A percentile compares a stretch with the other conserved stretches of the same genome.
phyloP scores from a whole-genome alignment of 2,329 filamentous ascomycete genomes.

The Aureobasidium leucospermi region DNA sequence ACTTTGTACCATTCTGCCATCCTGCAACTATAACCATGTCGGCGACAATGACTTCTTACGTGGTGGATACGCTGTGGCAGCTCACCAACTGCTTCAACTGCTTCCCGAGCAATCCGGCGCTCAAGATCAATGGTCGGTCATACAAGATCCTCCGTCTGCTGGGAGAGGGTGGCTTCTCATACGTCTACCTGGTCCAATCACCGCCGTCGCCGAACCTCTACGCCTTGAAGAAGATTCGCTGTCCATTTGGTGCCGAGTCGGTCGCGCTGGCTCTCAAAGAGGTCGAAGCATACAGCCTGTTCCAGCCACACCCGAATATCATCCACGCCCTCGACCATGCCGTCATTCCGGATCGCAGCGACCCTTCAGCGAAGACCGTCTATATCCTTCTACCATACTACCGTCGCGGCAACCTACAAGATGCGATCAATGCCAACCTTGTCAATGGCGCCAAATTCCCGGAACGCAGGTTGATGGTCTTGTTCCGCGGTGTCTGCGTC shows the following conservation, averaged over 20 bases:
- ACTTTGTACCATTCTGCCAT: neutral
- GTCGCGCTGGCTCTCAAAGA: constrained; percentile 93
- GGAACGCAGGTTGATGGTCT: constrained; percentile 75
- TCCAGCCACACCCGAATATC: constrained; percentile 74
- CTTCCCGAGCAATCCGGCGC: constrained; percentile 86
- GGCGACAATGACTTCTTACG: constrained; percentile 43
- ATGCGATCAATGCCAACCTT: constrained; percentile 96
- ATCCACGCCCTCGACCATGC: constrained; percentile 79
- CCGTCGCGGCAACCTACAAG: constrained; percentile 87
- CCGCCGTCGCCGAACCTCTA: constrained; percentile 75
- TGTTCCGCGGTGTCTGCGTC: constrained; percentile 87
- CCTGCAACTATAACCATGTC: constrained; percentile 10
- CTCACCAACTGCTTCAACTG: constrained; percentile 93
- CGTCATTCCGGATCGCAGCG: constrained; percentile 62
- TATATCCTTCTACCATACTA: constrained; percentile 97
- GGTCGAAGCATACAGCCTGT: constrained; percentile 92
- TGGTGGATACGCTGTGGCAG: constrained; percentile 84
- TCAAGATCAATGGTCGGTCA: constrained; percentile 89
- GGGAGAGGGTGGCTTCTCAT: constrained; percentile 96
- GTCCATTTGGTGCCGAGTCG: constrained; percentile 93
- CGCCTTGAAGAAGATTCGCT: constrained; percentile 97
- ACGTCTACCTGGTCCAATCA: constrained; percentile 97
- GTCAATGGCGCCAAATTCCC: constrained; percentile 91
- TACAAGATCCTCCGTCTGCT: constrained; percentile 94
- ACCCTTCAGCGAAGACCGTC: constrained; percentile 76